Percentiles rank a stretch among this genome's conserved stretches.
Conservation (phyloP, 2,329 filamentous ascomycete genomes). For the Aspergillus caelatus region DNA sequence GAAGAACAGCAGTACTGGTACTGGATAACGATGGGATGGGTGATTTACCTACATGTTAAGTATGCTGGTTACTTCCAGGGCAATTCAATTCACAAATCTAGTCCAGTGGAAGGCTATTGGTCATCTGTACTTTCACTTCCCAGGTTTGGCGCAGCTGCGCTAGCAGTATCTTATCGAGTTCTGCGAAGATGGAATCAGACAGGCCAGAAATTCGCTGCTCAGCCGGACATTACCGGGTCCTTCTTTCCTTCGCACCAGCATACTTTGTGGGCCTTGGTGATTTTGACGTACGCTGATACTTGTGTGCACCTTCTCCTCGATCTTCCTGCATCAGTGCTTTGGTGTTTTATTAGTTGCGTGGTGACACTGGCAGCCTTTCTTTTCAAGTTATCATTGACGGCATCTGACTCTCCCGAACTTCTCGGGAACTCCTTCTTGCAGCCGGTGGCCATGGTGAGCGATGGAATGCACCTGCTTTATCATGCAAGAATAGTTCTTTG, state of each 20-base stretch:
- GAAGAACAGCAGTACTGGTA: constrained; percentile 99
- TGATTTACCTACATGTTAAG: constrained; percentile 51
- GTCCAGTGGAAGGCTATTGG: background rate
- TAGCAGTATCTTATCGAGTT: constrained; percentile 67
- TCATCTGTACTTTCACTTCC: constrained; percentile 10
- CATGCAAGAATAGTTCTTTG: constrained; percentile 57
- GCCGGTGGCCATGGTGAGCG: constrained; percentile 41
- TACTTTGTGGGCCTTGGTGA: constrained; percentile 74
- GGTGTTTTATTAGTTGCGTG: constrained; percentile 38
- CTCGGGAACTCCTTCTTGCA: constrained; percentile 48
- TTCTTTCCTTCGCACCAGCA: constrained; percentile 67
- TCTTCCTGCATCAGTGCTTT: constrained; percentile 29
- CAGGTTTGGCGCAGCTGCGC: constrained; percentile 40
- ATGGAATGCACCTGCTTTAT: constrained; percentile 48
- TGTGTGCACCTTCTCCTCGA: constrained; percentile 46
- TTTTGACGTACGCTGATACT: constrained; percentile 68
- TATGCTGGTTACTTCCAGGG: constrained; percentile 20
- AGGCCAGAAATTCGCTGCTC: constrained; percentile 92
- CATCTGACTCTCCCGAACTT: constrained; percentile 84
- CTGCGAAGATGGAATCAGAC: constrained; percentile 91
- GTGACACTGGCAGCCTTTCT: constrained; percentile 64
- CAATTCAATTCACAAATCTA: constrained; percentile 1
- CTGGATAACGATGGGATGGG: constrained; percentile 66
- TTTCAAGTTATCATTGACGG: constrained; percentile 90
- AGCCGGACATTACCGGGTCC: constrained; percentile 77